These are phyloP conservation scores for Yarrowia divulgata DNA, from an alignment of 805 yeast genomes.

Conservation along the genomic window DNA sequence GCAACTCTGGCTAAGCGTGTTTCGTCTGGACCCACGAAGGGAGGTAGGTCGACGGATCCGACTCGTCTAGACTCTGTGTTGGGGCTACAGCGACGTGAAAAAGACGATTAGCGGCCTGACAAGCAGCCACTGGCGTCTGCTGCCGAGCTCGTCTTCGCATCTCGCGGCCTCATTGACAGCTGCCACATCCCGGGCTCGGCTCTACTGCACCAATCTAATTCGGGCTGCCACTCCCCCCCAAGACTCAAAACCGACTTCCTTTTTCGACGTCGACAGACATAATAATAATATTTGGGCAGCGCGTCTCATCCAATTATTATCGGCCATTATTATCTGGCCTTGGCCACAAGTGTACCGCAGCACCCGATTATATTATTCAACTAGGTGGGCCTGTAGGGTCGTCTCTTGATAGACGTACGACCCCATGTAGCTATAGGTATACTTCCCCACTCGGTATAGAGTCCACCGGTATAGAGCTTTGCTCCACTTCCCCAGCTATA, in stretches of 20 bases:
- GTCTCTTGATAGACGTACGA: background rate
- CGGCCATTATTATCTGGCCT: conserved; percentile 17
- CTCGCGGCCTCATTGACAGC: background rate
- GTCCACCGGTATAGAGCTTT: background rate
- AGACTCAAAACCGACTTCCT: conserved; percentile 31
- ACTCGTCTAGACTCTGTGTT: background rate
- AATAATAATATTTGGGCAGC: conserved; percentile 21
- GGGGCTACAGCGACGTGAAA: background rate
- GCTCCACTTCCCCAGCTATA: background rate
- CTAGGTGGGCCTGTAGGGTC: conserved; percentile 28
- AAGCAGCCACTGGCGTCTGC: no score
- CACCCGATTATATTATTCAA: conserved; percentile 23
- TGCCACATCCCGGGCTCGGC: conserved; percentile 24
- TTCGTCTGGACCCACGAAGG: conserved; percentile 19
- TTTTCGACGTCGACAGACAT: conserved; percentile 12
- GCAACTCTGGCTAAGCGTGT: conserved; percentile 14
- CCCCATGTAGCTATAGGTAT: background rate
- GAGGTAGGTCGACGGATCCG: background rate
- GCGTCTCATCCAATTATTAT: conserved; percentile 2
- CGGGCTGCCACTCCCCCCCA: conserved; percentile 23
- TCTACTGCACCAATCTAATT: conserved; percentile 34
- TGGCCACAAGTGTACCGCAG: conserved; percentile 34
- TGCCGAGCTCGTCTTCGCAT: background rate
- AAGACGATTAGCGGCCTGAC: no score
- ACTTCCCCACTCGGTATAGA: background rate